phyloP scores from a whole-genome alignment of 1,284 basidiomycete genomes.

The Austroboletus rostrupii region DNA sequence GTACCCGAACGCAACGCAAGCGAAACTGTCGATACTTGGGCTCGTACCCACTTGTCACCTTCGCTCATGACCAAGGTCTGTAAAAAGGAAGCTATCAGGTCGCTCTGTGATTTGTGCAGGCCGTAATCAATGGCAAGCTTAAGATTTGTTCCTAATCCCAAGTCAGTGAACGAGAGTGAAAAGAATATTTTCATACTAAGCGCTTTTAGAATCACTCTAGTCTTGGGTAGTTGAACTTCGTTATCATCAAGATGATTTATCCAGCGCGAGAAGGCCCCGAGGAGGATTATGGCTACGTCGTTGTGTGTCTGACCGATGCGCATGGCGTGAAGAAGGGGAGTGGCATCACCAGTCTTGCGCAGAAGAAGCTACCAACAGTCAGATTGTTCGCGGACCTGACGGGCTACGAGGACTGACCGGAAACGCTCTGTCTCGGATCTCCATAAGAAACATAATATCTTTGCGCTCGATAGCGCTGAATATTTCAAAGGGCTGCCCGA shows the following conservation, averaged over 20 bases:
- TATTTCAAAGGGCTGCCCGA: slow-evolving; percentile 69
- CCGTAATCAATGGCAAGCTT: slow-evolving; percentile 82
- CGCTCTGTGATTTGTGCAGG: slow-evolving; percentile 69
- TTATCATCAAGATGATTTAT: slow-evolving; percentile 74
- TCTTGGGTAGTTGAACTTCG: slow-evolving; percentile 60
- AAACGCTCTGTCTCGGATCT: slow-evolving; percentile 73
- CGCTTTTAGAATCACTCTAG: slow-evolving; percentile 65
- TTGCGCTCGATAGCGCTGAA: slow-evolving; percentile 71
- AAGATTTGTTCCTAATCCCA: slow-evolving; percentile 61
- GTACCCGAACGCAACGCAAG: slow-evolving; percentile 60
- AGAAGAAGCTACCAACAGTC: slow-evolving; percentile 53
- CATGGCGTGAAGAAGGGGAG: slow-evolving; percentile 78
- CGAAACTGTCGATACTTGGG: slow-evolving; percentile 55
- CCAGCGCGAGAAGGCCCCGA: slow-evolving; percentile 79
- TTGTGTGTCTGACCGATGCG: slow-evolving; percentile 69
- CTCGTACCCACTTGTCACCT: slow-evolving; percentile 74
- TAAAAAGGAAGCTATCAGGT: slow-evolving; percentile 77
- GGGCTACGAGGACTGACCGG: slow-evolving; percentile 42
- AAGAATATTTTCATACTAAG: slow-evolving; percentile 47
- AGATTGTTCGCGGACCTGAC: slow-evolving; percentile 1
- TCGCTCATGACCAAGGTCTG: slow-evolving; percentile 85
- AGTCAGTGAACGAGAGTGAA: slow-evolving; percentile 11
- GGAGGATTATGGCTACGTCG: slow-evolving; percentile 70
- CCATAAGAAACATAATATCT: slow-evolving; percentile 74
- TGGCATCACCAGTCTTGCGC: slow-evolving; percentile 67